phyloP scores from a whole-genome alignment of 2,329 filamentous ascomycete genomes.

The Aspergillus spinulosporus region DNA sequence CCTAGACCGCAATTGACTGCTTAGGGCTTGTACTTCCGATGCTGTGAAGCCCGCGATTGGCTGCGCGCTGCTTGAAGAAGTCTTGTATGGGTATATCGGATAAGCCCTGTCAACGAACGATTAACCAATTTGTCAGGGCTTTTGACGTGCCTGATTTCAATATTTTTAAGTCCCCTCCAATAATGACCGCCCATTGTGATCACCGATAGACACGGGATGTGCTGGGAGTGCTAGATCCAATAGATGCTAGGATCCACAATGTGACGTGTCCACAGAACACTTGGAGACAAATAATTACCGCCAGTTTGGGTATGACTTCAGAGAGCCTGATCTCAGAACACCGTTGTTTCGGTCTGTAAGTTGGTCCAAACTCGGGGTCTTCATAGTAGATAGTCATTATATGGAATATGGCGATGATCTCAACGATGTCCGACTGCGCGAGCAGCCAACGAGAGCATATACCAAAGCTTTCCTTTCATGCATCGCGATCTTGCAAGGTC shows the following conservation, averaged over 20 bases:
- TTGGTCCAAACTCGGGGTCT: not conserved
- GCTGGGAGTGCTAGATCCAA: constrained; percentile 6
- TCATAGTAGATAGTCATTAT: too few relatives aligned
- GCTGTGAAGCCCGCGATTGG: constrained; percentile 7
- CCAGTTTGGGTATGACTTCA: constrained; percentile 2
- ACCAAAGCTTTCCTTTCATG: not conserved
- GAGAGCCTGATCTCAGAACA: not conserved
- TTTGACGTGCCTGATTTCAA: constrained; percentile 22
- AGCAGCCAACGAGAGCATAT: not conserved
- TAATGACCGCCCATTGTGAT: constrained; percentile 15
- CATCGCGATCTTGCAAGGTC: not conserved
- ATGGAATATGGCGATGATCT: not conserved
- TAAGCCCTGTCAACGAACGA: constrained; percentile 20
- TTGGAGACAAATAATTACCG: constrained; percentile 2
- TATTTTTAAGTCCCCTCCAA: constrained; percentile 17
- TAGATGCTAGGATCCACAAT: constrained; percentile 18
- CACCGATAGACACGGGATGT: constrained; percentile 13
- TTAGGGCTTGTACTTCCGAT: not conserved
- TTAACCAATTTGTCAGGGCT: constrained; percentile 21
- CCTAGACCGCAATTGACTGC: not conserved
- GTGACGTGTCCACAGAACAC: constrained; percentile 21
- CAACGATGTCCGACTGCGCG: not conserved
- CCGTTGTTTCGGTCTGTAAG: not conserved
- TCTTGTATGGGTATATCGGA: constrained; percentile 16
- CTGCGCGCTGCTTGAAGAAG: constrained; percentile 1